Evolutionary conservation across 139 green algal species (phyloP).

Genomic region (Diplosphaera chodatii): DNA sequence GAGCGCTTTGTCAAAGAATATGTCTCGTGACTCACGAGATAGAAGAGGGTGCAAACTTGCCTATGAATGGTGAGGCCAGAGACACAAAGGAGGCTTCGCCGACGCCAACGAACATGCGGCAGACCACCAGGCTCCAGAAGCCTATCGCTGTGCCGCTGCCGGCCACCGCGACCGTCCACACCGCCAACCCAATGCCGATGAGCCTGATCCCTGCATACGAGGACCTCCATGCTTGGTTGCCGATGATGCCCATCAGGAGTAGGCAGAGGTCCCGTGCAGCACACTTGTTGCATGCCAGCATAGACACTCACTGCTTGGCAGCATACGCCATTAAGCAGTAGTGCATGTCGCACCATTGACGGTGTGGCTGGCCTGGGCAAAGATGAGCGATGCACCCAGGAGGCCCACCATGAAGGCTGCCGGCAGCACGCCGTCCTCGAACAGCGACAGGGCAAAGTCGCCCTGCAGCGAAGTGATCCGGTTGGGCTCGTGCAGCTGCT

Average conservation of each 20-base stretch:
- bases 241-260: no score
- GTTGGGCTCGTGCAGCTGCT: no score
- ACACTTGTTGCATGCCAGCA: no score
- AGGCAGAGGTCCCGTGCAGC: no score
- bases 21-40: no score
- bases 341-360: conserved; percentile 24
- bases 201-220: conserved; percentile 55
- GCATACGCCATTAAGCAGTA: no score
- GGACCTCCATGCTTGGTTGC: no score
- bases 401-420: conserved; percentile 93
- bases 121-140: conserved; percentile 61
- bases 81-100: conserved; percentile 92
- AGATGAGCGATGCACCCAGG: conserved; percentile 82
- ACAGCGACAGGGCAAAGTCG: conserved; percentile 76
- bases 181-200: conserved; percentile 76
- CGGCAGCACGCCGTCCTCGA: conserved; percentile 85
- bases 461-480: no score
- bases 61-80: conserved; percentile 91
- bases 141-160: conserved; percentile 56
- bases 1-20: no score
- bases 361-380: conserved; percentile 73
- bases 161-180: conserved; percentile 71
- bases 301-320: no score
- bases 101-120: conserved; percentile 75
- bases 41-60: no score